Evolutionary conservation across 2,329 filamentous ascomycete genomes (phyloP).

Genomic region (Aspergillus bombycis): DNA sequence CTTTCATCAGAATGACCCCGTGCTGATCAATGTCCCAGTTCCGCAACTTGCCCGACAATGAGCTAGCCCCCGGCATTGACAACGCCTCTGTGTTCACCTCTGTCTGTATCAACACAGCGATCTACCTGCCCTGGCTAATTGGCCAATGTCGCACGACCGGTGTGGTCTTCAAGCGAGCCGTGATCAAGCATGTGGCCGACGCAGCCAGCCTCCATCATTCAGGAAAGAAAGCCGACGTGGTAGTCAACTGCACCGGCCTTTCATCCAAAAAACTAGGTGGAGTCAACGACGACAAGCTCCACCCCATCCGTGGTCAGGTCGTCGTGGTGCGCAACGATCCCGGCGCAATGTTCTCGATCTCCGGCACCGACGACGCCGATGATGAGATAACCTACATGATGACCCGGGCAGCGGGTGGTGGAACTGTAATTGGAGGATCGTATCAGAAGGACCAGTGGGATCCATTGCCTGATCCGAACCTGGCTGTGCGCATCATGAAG

Average conservation of each 20-base stretch:
- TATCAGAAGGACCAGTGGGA: constrained; percentile 83
- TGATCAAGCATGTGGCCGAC: constrained; percentile 72
- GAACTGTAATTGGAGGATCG: constrained; percentile 83
- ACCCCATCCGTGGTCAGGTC: constrained; percentile 79
- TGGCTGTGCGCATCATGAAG: constrained; percentile 83
- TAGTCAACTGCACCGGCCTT: constrained; percentile 86
- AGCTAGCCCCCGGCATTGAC: constrained; percentile 67
- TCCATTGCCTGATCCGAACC: constrained; percentile 73
- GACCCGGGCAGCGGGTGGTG: constrained; percentile 75
- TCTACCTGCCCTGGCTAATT: constrained; percentile 85
- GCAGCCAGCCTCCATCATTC: constrained; percentile 64
- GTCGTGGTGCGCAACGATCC: constrained; percentile 81
- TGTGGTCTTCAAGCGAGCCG: constrained; percentile 66
- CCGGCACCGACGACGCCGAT: constrained; percentile 72
- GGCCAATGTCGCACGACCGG: constrained; percentile 77
- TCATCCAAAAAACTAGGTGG: constrained; percentile 76
- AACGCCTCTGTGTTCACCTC: constrained; percentile 77
- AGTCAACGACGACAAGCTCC: constrained; percentile 73
- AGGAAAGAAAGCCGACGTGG: constrained; percentile 62
- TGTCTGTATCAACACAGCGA: constrained; percentile 85
- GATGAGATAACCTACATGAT: constrained; percentile 81
- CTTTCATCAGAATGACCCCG: not conserved
- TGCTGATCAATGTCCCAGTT: constrained; percentile 49
- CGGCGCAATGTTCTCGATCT: constrained; percentile 68
- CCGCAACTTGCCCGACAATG: constrained; percentile 58